These are phyloP conservation scores for Arthromyces matolae DNA, from an alignment of 768 basidiomycete species.

Conservation along the genomic window DNA sequence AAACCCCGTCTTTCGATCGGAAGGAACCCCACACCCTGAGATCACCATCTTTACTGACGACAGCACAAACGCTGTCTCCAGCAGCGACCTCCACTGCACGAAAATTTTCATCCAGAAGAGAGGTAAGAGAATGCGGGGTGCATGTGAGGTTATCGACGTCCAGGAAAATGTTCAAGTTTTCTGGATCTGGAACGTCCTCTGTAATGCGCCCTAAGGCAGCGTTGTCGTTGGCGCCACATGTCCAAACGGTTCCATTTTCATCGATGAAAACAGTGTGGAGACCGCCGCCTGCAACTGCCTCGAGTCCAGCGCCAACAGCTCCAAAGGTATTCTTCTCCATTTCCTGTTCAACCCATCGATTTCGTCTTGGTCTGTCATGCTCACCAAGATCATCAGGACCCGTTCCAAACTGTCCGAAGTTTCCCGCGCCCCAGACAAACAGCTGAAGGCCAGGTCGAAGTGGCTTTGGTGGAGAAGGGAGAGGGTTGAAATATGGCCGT, in stretches of 20 bases:
- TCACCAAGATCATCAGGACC: slow-evolving; percentile 73
- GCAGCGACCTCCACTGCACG: slow-evolving; percentile 79
- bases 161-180: slow-evolving; percentile 54
- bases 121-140: slow-evolving; percentile 62
- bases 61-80: slow-evolving; percentile 87
- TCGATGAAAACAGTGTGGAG: slow-evolving; percentile 88
- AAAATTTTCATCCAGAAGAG: slow-evolving; percentile 77
- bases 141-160: slow-evolving; percentile 53
- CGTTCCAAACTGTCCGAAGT: slow-evolving; percentile 94
- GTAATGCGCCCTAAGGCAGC: slow-evolving; percentile 84
- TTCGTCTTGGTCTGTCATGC: slow-evolving; percentile 71
- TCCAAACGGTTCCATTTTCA: slow-evolving; percentile 86
- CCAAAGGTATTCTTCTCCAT: slow-evolving; percentile 72
- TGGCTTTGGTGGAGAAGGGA: slow-evolving; percentile 56
- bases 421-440: slow-evolving; percentile 89
- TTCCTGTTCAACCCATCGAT: slow-evolving; percentile 71
- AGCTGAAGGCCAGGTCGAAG: slow-evolving; percentile 65
- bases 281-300: slow-evolving; percentile 78
- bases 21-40: slow-evolving; percentile 88
- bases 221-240: slow-evolving; percentile 85
- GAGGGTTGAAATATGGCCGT: slow-evolving; percentile 61
- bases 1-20: slow-evolving; percentile 75
- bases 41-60: slow-evolving; percentile 74
- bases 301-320: slow-evolving; percentile 71
- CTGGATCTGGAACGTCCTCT: slow-evolving; percentile 51